These are phyloP conservation scores for Brassica cretica DNA, from an alignment of 345 rosid species.

Conservation along the genomic window DNA sequence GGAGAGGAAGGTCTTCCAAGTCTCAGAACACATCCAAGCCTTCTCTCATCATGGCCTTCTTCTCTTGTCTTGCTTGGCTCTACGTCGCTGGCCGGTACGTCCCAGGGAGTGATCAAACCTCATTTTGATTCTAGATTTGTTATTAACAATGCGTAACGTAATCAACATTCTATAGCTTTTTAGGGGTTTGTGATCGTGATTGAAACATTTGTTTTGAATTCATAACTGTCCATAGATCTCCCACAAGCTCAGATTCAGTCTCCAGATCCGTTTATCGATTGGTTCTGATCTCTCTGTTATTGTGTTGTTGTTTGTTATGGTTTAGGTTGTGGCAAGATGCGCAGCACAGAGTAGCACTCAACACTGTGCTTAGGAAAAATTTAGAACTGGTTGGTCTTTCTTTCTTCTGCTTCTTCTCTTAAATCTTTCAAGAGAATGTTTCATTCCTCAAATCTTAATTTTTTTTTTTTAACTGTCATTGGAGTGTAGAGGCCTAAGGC, in stretches of 20 bases:
- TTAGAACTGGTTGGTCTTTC: constrained; percentile 57
- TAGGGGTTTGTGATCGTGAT: background rate
- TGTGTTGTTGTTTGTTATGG: constrained; percentile 3
- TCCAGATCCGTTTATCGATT: background rate
- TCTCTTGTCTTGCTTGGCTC: constrained; percentile 96
- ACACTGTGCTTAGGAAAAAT: constrained; percentile 63
- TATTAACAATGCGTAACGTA: constrained; percentile 2
- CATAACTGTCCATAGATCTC: constrained; percentile 13
- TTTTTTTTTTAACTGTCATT: background rate
- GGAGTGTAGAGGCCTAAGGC: constrained; percentile 77
- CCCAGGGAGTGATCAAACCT: background rate
- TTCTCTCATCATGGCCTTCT: constrained; percentile 71
- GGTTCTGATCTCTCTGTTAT: background rate
- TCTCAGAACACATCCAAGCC: constrained; percentile 61
- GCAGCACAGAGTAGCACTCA: constrained; percentile 67
- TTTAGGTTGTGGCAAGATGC: constrained; percentile 96
- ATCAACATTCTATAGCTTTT: background rate
- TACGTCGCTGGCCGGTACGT: constrained; percentile 88
- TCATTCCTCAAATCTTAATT: background rate
- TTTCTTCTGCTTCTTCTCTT: constrained; percentile 14
- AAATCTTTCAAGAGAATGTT: background rate
- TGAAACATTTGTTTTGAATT: background rate
- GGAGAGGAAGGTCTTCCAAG: constrained; percentile 72
- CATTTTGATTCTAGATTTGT: constrained; percentile 1
- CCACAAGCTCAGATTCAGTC: constrained; percentile 3